Conservation (phyloP, 495 filamentous ascomycete species). For the Neurospora sp. region DNA sequence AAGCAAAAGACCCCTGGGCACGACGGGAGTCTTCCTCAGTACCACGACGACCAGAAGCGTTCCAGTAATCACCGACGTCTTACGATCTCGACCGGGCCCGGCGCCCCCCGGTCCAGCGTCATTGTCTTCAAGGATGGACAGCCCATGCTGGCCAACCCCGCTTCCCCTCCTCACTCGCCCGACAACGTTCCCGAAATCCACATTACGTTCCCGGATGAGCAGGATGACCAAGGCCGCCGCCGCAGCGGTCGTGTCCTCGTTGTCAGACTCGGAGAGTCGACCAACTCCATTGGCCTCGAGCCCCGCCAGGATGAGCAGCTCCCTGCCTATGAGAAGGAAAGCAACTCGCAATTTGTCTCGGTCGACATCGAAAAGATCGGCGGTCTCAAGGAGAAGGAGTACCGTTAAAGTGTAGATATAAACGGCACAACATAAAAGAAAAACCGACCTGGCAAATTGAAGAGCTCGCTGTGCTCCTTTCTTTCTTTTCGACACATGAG, state of each 20-base stretch:
- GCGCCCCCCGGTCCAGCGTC: conserved; percentile 62
- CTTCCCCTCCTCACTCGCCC: conserved; percentile 68
- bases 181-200: conserved; percentile 82
- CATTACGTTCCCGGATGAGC: conserved; percentile 96
- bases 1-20: conserved; percentile 22
- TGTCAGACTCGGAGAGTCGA: conserved; percentile 80
- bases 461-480: background rate
- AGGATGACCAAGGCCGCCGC: conserved; percentile 74
- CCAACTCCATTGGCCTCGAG: conserved; percentile 62
- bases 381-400: conserved; percentile 83
- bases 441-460: background rate
- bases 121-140: conserved; percentile 62
- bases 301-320: conserved; percentile 71
- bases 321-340: conserved; percentile 76
- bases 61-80: conserved; percentile 33
- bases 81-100: conserved; percentile 47
- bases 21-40: conserved; percentile 46
- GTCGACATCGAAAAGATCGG: conserved; percentile 92
- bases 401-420: conserved; percentile 17
- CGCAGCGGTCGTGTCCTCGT: conserved; percentile 86
- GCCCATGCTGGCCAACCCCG: conserved; percentile 62
- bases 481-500: background rate
- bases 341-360: conserved; percentile 71
- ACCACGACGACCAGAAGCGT: conserved; percentile 34
- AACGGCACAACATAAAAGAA: background rate